Evolutionary conservation across 345 rosid species (phyloP).

Genomic region (Draba incana): DNA sequence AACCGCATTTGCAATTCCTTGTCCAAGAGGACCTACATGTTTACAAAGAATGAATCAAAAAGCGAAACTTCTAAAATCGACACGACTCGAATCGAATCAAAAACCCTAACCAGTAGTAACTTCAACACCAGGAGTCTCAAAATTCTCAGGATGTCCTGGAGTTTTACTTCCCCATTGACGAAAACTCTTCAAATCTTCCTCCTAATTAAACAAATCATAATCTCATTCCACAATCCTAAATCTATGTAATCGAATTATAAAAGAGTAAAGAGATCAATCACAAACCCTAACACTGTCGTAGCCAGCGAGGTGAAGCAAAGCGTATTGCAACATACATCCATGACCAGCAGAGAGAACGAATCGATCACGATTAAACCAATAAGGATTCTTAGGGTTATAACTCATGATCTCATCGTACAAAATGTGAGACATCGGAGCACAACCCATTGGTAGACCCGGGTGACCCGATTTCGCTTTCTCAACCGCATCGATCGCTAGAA

Average conservation of each 20-base stretch:
- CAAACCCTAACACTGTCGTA: slow-evolving; percentile 82
- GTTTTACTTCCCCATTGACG: slow-evolving; percentile 91
- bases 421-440: slow-evolving; percentile 92
- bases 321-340: slow-evolving; percentile 94
- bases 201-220: slow-evolving; percentile 45
- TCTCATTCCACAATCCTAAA: neutral
- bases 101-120: slow-evolving; percentile 73
- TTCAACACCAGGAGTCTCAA: slow-evolving; percentile 87
- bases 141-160: slow-evolving; percentile 91
- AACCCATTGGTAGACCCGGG: slow-evolving; percentile 98
- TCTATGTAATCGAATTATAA: too few relatives aligned
- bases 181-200: slow-evolving; percentile 72
- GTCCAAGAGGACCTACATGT: slow-evolving; percentile 84
- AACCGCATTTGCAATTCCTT: slow-evolving; percentile 90
- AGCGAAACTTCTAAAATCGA: too few relatives aligned
- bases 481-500: slow-evolving; percentile 87
- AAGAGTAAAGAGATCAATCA: neutral
- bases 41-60: neutral
- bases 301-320: slow-evolving; percentile 95
- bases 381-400: slow-evolving; percentile 92
- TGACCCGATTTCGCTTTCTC: slow-evolving; percentile 98
- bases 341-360: slow-evolving; percentile 97
- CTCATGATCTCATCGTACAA: slow-evolving; percentile 90
- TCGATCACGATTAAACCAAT: slow-evolving; percentile 98
- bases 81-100: neutral